These are phyloP conservation scores for Artemisia annua DNA, from an alignment of 129 eudicot species.

Conservation along the genomic window DNA sequence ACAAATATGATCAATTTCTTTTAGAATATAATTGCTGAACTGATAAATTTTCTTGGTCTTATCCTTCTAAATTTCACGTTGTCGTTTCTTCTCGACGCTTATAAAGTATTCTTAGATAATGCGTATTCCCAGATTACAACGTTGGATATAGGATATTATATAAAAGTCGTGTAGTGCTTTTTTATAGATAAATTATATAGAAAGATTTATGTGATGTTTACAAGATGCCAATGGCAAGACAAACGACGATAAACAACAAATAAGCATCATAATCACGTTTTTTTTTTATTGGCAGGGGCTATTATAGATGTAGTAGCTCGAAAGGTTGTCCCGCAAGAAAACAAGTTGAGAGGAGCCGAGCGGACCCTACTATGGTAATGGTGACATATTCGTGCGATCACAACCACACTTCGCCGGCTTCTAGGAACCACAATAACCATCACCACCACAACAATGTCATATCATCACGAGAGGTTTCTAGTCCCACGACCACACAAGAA, in stretches of 20 bases:
- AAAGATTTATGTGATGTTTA: constrained; percentile 31
- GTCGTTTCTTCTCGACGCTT: constrained; percentile 10
- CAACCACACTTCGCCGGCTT: constrained; percentile 77
- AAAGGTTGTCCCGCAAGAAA: constrained; percentile 97
- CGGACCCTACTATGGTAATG: constrained; percentile 71
- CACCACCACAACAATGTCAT: constrained; percentile 16
- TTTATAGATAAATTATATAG: constrained; percentile 7
- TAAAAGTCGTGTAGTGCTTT: not conserved
- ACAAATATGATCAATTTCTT: too few relatives aligned
- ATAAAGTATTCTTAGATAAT: constrained; percentile 9
- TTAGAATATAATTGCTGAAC: not conserved
- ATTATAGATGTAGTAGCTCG: constrained; percentile 94
- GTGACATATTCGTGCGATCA: constrained; percentile 90
- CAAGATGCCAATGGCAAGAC: constrained; percentile 38
- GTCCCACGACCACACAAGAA: constrained; percentile 19
- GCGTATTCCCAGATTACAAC: constrained; percentile 24
- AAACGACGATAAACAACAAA: constrained; percentile 27
- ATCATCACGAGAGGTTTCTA: not conserved
- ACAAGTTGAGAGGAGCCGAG: constrained; percentile 87
- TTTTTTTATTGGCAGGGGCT: constrained; percentile 60
- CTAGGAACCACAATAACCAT: constrained; percentile 37
- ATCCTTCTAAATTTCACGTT: constrained; percentile 12
- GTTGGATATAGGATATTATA: not conserved
- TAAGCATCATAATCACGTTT: not conserved
- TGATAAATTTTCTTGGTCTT: too few relatives aligned